Percentiles rank a stretch among this genome's conserved stretches.
Conservation (phyloP, 495 filamentous ascomycete genomes). For the Penicillium simplicissimum region DNA sequence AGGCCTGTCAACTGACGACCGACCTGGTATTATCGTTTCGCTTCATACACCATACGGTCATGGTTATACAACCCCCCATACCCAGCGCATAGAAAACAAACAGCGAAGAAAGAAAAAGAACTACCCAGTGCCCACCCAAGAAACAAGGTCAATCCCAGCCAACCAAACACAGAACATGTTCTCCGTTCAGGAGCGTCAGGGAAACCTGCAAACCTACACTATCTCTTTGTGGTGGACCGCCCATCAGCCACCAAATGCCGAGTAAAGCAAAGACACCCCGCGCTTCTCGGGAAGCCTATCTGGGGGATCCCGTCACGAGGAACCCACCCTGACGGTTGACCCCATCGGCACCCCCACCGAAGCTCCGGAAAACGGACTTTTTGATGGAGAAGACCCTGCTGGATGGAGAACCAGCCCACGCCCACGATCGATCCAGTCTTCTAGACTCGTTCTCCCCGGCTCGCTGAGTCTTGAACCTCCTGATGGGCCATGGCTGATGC, state of each 20-base stretch:
- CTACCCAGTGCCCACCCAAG: too few species aligned
- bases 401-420: background rate
- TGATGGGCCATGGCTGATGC: too few species aligned
- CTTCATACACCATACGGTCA: conserved; percentile 26
- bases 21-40: conserved; percentile 21
- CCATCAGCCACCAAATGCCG: background rate
- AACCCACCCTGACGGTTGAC: too few species aligned
- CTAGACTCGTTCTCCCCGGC: background rate
- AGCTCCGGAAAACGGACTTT: background rate
- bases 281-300: conserved; percentile 30
- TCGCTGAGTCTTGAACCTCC: too few species aligned
- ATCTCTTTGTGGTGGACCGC: background rate
- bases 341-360: conserved; percentile 1
- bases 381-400: background rate
- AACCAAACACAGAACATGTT: background rate
- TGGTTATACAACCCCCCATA: conserved; percentile 24
- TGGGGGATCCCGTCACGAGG: conserved; percentile 23
- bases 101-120: conserved; percentile 9
- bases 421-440: conserved; percentile 7
- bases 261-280: conserved; percentile 8
- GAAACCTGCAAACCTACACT: background rate
- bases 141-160: background rate
- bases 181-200: background rate
- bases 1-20: background rate
- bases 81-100: conserved; percentile 8